Conservation (phyloP, 2,329 filamentous ascomycete genomes). For the Alternaria sp. region DNA sequence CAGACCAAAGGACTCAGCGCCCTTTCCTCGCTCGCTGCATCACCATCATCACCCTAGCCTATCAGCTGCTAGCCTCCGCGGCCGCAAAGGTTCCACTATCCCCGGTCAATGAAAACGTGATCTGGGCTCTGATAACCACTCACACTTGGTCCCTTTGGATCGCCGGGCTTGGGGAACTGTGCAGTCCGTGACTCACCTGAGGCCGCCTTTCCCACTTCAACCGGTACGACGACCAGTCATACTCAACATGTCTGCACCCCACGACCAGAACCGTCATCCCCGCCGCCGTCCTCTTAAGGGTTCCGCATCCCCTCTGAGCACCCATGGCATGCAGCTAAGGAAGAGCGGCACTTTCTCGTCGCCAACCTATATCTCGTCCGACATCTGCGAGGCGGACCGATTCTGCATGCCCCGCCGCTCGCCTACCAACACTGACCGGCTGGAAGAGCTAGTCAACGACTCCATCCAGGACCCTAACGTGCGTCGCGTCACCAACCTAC, state of each 20-base stretch:
- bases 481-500: slow-evolving; percentile 52
- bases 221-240: slow-evolving; percentile 41
- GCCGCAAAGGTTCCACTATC: slow-evolving; percentile 11
- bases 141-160: slow-evolving; percentile 32
- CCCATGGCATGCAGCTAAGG: slow-evolving; percentile 53
- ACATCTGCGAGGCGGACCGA: slow-evolving; percentile 48
- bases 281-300: slow-evolving; percentile 54
- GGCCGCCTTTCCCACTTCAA: slow-evolving; percentile 34
- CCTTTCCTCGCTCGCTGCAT: slow-evolving; percentile 31
- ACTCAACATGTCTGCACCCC: slow-evolving; percentile 47
- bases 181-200: slow-evolving; percentile 46
- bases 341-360: slow-evolving; percentile 59
- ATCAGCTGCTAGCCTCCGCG: slow-evolving; percentile 10
- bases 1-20: slow-evolving; percentile 33
- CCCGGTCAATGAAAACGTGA: slow-evolving; percentile 37
- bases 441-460: slow-evolving; percentile 56
- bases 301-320: slow-evolving; percentile 42
- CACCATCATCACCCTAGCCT: slow-evolving; percentile 14
- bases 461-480: slow-evolving; percentile 54
- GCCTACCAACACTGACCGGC: slow-evolving; percentile 55
- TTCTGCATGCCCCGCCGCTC: slow-evolving; percentile 55
- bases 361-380: slow-evolving; percentile 45
- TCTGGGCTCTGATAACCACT: slow-evolving; percentile 25
- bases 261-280: slow-evolving; percentile 51
- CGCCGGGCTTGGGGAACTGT: slow-evolving; percentile 31